phyloP scores from a whole-genome alignment of 345 rosid species.

The Gossypium australe region DNA sequence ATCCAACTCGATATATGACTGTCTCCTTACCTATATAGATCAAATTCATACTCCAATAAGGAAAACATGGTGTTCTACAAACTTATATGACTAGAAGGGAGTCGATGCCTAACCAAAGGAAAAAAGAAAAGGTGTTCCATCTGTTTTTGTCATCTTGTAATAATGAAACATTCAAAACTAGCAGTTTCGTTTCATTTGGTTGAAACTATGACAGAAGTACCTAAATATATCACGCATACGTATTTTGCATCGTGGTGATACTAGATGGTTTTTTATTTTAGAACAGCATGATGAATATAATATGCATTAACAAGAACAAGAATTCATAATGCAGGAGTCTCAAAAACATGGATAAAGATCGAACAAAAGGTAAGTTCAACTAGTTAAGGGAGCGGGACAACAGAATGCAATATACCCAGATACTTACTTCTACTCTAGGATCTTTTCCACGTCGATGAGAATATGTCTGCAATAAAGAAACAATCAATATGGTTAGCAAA shows the following conservation, averaged over 20 bases:
- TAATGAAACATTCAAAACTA: background rate
- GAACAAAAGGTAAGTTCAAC: background rate
- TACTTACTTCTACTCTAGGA: constrained; percentile 51
- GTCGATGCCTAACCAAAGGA: background rate
- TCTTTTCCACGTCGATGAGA: constrained; percentile 22
- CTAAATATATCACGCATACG: background rate
- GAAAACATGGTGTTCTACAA: background rate
- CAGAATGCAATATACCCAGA: background rate
- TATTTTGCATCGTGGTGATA: background rate
- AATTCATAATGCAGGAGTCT: background rate
- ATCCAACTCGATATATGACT: constrained; percentile 41
- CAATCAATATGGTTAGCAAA: background rate
- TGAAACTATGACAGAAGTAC: background rate
- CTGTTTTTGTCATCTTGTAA: background rate
- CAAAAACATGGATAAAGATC: background rate
- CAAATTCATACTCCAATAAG: background rate
- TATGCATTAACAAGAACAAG: background rate
- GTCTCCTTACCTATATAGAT: constrained; percentile 52
- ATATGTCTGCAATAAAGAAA: constrained; percentile 24
- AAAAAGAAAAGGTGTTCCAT: background rate
- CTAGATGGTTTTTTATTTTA: background rate
- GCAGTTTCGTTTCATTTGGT: background rate
- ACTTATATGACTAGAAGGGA: background rate
- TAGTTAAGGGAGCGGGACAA: background rate
- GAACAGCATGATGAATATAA: background rate